Conservation (phyloP, 139 green algal species). For the Haematococcus sp. region DNA sequence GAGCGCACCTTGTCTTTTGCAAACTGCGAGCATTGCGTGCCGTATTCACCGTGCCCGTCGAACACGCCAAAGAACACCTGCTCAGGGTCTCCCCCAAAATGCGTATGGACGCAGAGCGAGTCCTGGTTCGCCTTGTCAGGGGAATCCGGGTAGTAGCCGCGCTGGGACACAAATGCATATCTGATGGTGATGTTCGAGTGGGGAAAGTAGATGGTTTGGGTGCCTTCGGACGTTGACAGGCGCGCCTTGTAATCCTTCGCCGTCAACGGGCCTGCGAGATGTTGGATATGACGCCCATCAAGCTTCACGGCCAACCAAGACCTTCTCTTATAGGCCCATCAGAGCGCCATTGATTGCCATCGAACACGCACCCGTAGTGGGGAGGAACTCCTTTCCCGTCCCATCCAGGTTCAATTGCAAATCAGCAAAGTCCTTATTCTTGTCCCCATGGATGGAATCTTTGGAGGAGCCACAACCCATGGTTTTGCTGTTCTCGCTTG, state of each 20-base stretch:
- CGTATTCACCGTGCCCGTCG: conserved; percentile 83
- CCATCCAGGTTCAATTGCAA: background rate
- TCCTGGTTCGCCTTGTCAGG: conserved; percentile 92
- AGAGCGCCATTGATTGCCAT: background rate
- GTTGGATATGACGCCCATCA: background rate
- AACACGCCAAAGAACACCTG: conserved; percentile 80
- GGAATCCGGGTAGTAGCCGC: conserved; percentile 88
- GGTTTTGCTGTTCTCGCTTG: background rate
- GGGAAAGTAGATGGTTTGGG: conserved; percentile 46
- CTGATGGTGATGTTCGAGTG: conserved; percentile 48
- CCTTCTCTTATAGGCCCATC: no score
- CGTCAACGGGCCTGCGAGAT: conserved; percentile 46
- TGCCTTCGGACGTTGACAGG: conserved; percentile 41
- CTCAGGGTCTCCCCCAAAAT: conserved; percentile 67
- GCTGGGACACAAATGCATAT: conserved; percentile 81
- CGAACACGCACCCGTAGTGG: background rate
- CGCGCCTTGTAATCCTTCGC: conserved; percentile 60
- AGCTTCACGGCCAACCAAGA: background rate
- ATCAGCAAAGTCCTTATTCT: background rate
- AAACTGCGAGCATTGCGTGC: conserved; percentile 73
- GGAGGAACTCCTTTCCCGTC: background rate
- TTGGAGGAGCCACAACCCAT: conserved; percentile 5
- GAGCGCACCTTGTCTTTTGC: conserved; percentile 71
- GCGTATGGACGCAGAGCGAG: conserved; percentile 55
- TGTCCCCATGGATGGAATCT: background rate